phyloP scores from a whole-genome alignment of 495 filamentous ascomycete species.

The Neurospora hispaniola region DNA sequence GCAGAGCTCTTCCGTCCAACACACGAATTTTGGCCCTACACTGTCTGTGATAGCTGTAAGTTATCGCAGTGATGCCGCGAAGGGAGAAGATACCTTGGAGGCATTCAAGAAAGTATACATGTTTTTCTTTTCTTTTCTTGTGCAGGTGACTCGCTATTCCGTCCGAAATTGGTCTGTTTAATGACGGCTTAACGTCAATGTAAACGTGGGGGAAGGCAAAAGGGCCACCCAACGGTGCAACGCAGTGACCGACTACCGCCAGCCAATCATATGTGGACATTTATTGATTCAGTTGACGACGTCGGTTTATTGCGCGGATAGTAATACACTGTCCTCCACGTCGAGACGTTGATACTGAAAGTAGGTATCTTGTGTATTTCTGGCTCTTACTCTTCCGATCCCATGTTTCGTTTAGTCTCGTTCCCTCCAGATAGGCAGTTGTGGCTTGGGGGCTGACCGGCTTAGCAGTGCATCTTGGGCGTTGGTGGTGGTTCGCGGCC shows the following conservation, averaged over 20 bases:
- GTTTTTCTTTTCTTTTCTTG: neutral
- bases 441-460: neutral
- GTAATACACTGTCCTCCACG: neutral
- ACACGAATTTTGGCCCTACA: neutral
- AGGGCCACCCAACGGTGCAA: neutral
- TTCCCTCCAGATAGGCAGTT: neutral
- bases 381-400: neutral
- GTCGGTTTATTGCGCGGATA: neutral
- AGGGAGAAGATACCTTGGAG: neutral
- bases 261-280: neutral
- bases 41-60: neutral
- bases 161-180: neutral
- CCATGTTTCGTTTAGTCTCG: neutral
- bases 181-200: neutral
- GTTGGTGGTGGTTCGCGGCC: neutral
- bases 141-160: neutral
- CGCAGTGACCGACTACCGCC: neutral
- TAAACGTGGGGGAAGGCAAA: neutral
- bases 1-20: neutral
- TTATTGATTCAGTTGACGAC: neutral
- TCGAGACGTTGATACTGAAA: neutral
- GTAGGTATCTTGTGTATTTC: neutral
- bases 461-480: neutral
- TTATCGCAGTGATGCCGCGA: neutral
- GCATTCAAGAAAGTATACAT: neutral